Base-by-base conservation (phyloP, 2,329 filamentous ascomycete genomes). In the Westerdykella sp. region DNA sequence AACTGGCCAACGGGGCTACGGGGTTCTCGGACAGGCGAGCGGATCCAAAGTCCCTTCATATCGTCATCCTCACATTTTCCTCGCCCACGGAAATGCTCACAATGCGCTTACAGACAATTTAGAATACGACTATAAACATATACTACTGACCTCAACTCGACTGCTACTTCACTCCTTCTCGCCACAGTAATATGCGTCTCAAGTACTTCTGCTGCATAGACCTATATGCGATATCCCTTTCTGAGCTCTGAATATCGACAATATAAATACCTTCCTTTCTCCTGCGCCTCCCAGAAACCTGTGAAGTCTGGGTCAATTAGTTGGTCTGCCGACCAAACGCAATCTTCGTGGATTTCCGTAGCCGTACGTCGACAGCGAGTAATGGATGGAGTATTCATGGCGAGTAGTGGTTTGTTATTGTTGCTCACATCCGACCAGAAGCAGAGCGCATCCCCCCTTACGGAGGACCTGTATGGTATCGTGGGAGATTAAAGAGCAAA, bases 401-500 rank as follows among this genome's bases (percentile, higher is more conserved):
- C 4, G 25, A 28, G 25, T 28, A 28, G 25, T 2, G 25, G 25
- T 28, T 28, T 28, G 25, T 28, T 28, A 28, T 28, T 21, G 18
- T 28, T 28, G 25, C 25, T 28, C 25, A 28, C 25, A 12, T 28
- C 25, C 25, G 25, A 28, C 25, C 25, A 28, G 25, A 28, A 9
- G 25, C 25, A 28, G 25, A 21, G 18, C 18, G 18, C 9, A 28
- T 28, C 7, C 9, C 12, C 25, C 22, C 25, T 28, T 10, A 28
- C 9, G 25, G 25, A 28, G 11, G 9, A 28, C 11, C 25, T 12
- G 4, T 9, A 28, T 12, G 9, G 25, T 12, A 28, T 28, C 25
- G 9, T 10, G 25, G 11, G n/a, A 13, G 25, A 44, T 66, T 62
- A 76, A 43, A 76, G 62, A 49, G 85, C 85, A 64, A 84, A 90